Evolutionary conservation across 1,284 basidiomycete genomes (phyloP).

Genomic region (Coniferiporia sulphurascens): DNA sequence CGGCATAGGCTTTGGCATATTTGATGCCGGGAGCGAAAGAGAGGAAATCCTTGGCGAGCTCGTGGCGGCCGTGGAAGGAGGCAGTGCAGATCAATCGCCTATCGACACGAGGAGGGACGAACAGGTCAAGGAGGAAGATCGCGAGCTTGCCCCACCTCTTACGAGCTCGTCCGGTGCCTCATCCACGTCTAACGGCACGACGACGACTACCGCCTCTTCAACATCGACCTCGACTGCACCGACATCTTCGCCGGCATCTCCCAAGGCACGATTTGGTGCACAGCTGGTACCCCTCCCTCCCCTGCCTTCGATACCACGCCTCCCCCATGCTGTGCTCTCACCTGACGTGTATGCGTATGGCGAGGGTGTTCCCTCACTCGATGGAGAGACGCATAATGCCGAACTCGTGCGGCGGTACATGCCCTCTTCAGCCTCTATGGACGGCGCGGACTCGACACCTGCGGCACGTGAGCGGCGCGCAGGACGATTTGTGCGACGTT

Average conservation of each 20-base stretch:
- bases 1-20: slow-evolving; percentile 81
- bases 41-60: slow-evolving; percentile 29
- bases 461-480: slow-evolving; percentile 41
- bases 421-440: slow-evolving; percentile 27
- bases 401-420: slow-evolving; percentile 52
- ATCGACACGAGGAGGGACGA: slow-evolving; percentile 33
- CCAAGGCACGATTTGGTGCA: too few species aligned
- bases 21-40: slow-evolving; percentile 43
- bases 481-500: slow-evolving; percentile 61
- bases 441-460: neutral
- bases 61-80: slow-evolving; percentile 24
- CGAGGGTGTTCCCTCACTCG: slow-evolving; percentile 48
- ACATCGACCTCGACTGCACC: neutral
- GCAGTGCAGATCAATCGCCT: slow-evolving; percentile 26
- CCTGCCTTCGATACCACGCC: slow-evolving; percentile 41
- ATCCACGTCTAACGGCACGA: neutral
- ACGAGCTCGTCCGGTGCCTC: too few species aligned
- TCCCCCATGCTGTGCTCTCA: slow-evolving; percentile 76
- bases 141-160: neutral
- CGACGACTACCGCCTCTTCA: neutral
- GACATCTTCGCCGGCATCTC: neutral
- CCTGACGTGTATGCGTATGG: slow-evolving; percentile 76
- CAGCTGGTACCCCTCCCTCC: neutral
- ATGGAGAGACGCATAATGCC: too few species aligned
- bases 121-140: neutral